Percentiles rank a stretch among this genome's conserved stretches.
phyloP scores from a whole-genome alignment of 495 filamentous ascomycete genomes.

The Aspergillus ostianus region DNA sequence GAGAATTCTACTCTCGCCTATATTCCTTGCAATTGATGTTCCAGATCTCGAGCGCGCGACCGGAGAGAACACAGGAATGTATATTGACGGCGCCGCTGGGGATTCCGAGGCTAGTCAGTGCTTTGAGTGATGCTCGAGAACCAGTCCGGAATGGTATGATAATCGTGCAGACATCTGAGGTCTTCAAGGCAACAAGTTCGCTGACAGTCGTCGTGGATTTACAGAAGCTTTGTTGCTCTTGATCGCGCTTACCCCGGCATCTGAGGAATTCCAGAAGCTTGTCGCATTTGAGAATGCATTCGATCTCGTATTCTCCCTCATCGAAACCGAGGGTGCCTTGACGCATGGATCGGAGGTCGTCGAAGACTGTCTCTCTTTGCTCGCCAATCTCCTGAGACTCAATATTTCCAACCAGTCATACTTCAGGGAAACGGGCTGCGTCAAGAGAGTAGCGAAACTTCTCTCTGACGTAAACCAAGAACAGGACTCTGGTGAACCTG shows the following conservation, averaged over 20 bases:
- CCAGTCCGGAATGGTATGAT: constrained; percentile 80
- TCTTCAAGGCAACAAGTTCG: not conserved
- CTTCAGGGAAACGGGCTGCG: constrained; percentile 87
- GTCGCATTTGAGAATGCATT: constrained; percentile 95
- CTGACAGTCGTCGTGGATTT: constrained; percentile 16
- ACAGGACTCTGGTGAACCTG: constrained; percentile 56
- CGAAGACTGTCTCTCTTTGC: constrained; percentile 90
- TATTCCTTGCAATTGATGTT: constrained; percentile 90
- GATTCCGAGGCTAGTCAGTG: constrained; percentile 79
- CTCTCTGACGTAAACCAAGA: constrained; percentile 61
- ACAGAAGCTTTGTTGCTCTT: constrained; percentile 66
- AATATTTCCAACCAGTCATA: constrained; percentile 92
- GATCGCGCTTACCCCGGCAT: constrained; percentile 65
- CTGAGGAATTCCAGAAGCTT: constrained; percentile 86
- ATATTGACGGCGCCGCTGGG: constrained; percentile 84
- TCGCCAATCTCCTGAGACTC: constrained; percentile 85
- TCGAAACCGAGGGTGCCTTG: constrained; percentile 77
- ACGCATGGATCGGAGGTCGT: constrained; percentile 84
- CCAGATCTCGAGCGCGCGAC: constrained; percentile 79
- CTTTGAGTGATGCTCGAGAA: constrained; percentile 82
- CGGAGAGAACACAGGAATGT: constrained; percentile 94
- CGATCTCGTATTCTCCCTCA: constrained; percentile 77
- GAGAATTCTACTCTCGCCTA: constrained; percentile 89
- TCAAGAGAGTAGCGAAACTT: constrained; percentile 68
- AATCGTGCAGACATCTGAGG: not conserved